These are phyloP conservation scores for Aspergillus sclerotiicarbonarius DNA, from an alignment of 495 filamentous ascomycete genomes.

Conservation along the genomic window DNA sequence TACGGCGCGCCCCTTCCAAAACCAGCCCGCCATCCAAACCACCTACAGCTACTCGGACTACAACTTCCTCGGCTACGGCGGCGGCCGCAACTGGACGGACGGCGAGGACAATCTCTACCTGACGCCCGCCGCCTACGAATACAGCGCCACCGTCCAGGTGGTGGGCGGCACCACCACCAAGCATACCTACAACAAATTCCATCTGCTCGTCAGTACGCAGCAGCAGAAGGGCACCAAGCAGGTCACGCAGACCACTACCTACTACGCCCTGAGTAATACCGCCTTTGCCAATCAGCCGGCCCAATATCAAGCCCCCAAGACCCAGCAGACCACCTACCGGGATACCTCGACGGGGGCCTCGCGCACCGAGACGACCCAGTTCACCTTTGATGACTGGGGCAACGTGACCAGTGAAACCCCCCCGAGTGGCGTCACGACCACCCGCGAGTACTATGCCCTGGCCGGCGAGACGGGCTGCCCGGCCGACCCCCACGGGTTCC, in stretches of 20 bases:
- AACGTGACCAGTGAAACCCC: not conserved
- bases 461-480: slow-evolving; percentile 7
- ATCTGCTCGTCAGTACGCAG: slow-evolving; percentile 4
- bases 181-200: slow-evolving; percentile 13
- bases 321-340: not conserved
- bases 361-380: not conserved
- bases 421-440: slow-evolving; percentile 3
- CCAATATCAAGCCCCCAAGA: slow-evolving; percentile 9
- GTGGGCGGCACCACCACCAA: not conserved
- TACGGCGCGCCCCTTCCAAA: not conserved
- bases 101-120: slow-evolving; percentile 9
- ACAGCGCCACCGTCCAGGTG: not conserved
- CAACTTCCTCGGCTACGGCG: slow-evolving; percentile 12
- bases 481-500: slow-evolving; percentile 11
- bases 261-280: not conserved
- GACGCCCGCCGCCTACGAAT: not conserved
- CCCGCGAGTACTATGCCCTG: slow-evolving; percentile 2
- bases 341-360: not conserved
- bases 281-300: slow-evolving; percentile 5
- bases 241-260: not conserved
- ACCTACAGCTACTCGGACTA: slow-evolving; percentile 8
- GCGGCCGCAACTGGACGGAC: not conserved
- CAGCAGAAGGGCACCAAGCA: slow-evolving; percentile 7
- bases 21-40: slow-evolving; percentile 3
- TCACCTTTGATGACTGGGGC: slow-evolving; percentile 11